Evolutionary conservation across 257 asterid species (phyloP).

Genomic region (Buddleja alternifolia): DNA sequence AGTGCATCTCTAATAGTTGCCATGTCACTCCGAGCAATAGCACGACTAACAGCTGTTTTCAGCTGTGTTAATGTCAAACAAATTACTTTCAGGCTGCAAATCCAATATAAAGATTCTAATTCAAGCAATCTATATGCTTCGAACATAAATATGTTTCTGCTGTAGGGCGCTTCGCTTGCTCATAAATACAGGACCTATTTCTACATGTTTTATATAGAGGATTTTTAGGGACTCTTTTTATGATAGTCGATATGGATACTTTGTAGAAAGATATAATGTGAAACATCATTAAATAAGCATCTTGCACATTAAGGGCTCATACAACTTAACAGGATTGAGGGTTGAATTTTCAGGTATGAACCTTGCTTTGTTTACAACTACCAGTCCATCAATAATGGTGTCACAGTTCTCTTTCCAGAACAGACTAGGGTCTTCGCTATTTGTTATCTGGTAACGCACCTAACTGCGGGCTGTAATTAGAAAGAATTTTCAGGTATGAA

Average conservation of each 20-base stretch:
- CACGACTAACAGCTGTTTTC: slow-evolving; percentile 86
- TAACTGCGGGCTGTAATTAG: not conserved
- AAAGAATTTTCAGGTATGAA: slow-evolving; percentile 10
- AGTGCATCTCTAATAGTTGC: slow-evolving; percentile 94
- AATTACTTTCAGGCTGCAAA: slow-evolving; percentile 32
- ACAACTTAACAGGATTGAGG: not conserved
- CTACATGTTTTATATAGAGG: not conserved
- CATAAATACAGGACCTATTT: not conserved
- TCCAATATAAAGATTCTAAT: slow-evolving; percentile 15
- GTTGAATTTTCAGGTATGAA: slow-evolving; percentile 4
- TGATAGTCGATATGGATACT: not conserved
- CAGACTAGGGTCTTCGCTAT: too few species aligned
- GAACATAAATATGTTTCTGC: not conserved
- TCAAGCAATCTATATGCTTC: slow-evolving; percentile 19
- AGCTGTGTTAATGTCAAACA: slow-evolving; percentile 56
- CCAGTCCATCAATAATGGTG: not conserved
- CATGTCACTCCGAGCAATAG: slow-evolving; percentile 95
- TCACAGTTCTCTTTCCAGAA: not conserved
- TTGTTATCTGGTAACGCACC: not conserved
- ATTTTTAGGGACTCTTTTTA: not conserved
- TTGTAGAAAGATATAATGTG: not conserved
- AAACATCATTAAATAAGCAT: not conserved
- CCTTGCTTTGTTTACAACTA: slow-evolving; percentile 10
- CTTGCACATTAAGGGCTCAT: not conserved
- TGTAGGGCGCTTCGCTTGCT: slow-evolving; percentile 13